Evolutionary conservation across 805 yeast genomes (phyloP), one percentile per base, ranked within the genome.

Genomic region (Pichia heedii): DNA sequence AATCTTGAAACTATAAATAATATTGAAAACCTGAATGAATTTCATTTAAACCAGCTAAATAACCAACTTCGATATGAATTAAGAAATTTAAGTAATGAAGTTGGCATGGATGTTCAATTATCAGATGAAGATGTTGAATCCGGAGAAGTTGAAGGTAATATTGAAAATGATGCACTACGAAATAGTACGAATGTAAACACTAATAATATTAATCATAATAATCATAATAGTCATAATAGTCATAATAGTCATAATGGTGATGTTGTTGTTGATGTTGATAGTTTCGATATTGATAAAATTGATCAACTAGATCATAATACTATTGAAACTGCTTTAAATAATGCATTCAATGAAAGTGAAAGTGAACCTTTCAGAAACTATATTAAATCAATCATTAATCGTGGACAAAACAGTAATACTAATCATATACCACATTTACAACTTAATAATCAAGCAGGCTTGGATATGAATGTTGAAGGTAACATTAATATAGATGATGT

Each of bases 311-410:
- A 24, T 18, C 24, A 39, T 13, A 18, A 32, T 22, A 19, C 16
- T 5, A 18, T 18, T 16, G 27, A 39, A 27, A 27, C 12, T 27
- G 32, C 32, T 8, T 15, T 41, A 21, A 32, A 22, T 13, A 21
- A 22, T 34, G 47, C 41, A 22, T 41, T 44, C 22, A 37, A 21
- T 30, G 48, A 39, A 34, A 38, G 42, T 34, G 48, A 41, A 11
- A 41, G 42, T 38, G 52, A 49, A 32, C 45, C 52, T 4, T 49
- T 49, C 36, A 49, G 42, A 33, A 48, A 44, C 18, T 49, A 49
- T 33, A 40, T 49, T n/a, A 49, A 49, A 34, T 42, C 50, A 3
- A 49, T 49, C 9, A 44, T 45, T 27, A 44, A 41, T 37, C 27
- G 48, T 4, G 44, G 43, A 7, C 43, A 42, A 11, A 33, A 29